These are phyloP conservation scores for Penicillium sp. DNA, from an alignment of 2,329 filamentous ascomycete species.

Conservation along the genomic window DNA sequence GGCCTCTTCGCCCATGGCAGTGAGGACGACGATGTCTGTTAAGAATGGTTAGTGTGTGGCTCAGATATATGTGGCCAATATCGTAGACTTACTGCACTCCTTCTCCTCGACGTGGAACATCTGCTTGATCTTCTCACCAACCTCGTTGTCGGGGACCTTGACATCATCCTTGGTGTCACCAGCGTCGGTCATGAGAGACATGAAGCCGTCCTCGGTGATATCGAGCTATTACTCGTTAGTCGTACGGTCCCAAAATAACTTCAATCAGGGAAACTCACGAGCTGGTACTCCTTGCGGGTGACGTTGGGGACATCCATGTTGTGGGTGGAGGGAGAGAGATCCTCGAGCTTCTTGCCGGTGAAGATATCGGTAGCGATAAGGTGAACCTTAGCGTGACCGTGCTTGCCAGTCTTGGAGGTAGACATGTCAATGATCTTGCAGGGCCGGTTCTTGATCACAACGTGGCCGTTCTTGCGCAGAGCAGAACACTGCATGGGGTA, in stretches of 20 bases:
- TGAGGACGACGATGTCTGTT: conserved; percentile 83
- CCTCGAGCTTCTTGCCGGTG: conserved; percentile 99
- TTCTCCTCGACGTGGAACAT: conserved; percentile 81
- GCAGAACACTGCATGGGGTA: conserved; percentile 99
- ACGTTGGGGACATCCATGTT: conserved; percentile 89
- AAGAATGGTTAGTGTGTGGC: not conserved
- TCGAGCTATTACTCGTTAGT: conserved; percentile 61
- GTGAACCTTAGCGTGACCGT: conserved; percentile 99
- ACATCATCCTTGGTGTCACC: conserved; percentile 93
- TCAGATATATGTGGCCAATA: not conserved
- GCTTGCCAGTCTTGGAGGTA: conserved; percentile 99
- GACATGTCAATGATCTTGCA: conserved; percentile 99
- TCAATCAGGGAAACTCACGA: conserved; percentile 60
- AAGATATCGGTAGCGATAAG: conserved; percentile 98
- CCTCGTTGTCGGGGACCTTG: conserved; percentile 82
- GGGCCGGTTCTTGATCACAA: conserved; percentile 96
- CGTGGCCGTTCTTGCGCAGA: conserved; percentile 97
- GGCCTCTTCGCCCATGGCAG: conserved; percentile 92
- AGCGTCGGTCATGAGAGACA: conserved; percentile 85
- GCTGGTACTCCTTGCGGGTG: conserved; percentile 82
- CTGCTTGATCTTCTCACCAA: conserved; percentile 80
- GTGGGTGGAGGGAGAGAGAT: conserved; percentile 95
- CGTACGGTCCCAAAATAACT: too few species aligned
- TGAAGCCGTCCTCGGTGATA: conserved; percentile 88
- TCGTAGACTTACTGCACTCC: conserved; percentile 75